These are phyloP conservation scores for Raphidocelis subcapitata DNA, from an alignment of 139 green algal species.

Conservation along the genomic window DNA sequence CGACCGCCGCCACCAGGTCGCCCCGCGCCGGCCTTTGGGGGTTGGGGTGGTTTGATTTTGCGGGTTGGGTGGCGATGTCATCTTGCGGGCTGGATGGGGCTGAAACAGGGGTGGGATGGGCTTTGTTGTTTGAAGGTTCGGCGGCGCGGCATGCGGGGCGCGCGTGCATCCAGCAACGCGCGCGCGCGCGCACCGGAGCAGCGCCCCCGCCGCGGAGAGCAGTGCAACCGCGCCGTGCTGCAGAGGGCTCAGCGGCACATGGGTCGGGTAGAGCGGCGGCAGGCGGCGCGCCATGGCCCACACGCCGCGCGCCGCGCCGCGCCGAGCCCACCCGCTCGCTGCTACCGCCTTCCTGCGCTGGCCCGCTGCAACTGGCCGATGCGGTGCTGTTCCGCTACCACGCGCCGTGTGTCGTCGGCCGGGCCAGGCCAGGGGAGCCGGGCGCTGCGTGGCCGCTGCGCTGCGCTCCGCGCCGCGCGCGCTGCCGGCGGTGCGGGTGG, in stretches of 20 bases:
- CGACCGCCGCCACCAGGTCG: constrained; percentile 84
- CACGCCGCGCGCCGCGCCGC: no score
- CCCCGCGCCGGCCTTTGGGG: constrained; percentile 53
- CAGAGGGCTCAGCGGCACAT: constrained; percentile 58
- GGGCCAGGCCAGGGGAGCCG: no score
- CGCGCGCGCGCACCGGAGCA: constrained; percentile 39
- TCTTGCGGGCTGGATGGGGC: neutral
- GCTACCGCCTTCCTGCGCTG: no score
- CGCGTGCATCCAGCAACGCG: neutral
- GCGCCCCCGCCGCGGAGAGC: constrained; percentile 52
- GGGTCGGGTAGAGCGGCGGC: constrained; percentile 57
- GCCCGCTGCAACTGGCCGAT: no score
- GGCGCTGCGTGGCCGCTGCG: no score
- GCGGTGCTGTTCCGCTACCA: no score
- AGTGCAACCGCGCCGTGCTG: constrained; percentile 70
- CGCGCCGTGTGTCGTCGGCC: no score
- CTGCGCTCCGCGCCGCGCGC: no score
- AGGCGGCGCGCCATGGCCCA: no score
- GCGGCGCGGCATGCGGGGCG: neutral
- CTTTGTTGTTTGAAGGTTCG: neutral
- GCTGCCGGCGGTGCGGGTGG: no score
- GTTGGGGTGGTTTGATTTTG: neutral
- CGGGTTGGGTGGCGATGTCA: neutral
- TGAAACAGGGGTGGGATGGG: neutral
- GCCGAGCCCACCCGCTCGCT: no score